Base-by-base conservation (phyloP, 2,329 filamentous ascomycete species). In the Exophiala mesophila region DNA sequence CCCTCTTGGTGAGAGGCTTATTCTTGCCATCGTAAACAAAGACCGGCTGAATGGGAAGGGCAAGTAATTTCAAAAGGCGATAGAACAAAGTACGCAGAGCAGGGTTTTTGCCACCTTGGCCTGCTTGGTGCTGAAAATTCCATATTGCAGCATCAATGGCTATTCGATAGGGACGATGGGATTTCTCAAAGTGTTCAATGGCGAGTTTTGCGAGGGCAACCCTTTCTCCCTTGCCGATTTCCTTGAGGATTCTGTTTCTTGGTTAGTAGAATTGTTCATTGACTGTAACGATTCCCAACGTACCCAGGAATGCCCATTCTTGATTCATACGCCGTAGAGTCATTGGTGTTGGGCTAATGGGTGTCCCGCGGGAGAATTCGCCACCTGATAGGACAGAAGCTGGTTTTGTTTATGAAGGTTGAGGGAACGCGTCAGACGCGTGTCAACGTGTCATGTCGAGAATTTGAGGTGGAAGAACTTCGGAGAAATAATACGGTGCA, bases 91-190 rank as follows among this genome's bases (percentile, higher is more conserved):
- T 96, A 43, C 92, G 79, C 26, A 96, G 74, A 1, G 89, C 89
- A 5, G 92, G 90, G 55, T 96, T 96, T 8, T 82, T 80, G 46
- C 92, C 92, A 34, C 90, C 88, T 68, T 81, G 80, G 13, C 85
- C 85, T 10, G 87, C 83, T 59, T 94, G 88, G 9, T 83, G 83
- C 59, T 98, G 92, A 59, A 95, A 97, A 32, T 95, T 84, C 92
- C 92, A 98, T 59, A 98, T 97, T 2, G 88, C 88, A 55, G 94
- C 85, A 61, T 98, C 92, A 52, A 98, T 85, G 28, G 92, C 92
- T 34, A 98, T 73, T 29, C 89, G 83, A 29, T 97, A 71, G 0
- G 89, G 89, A 2, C 82, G 76, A 17, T 77, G 75, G 8, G 78
- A 80, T 40, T 74, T 65, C 57, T 88, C 78, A 51, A 94, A 77